A percentile compares a stretch with the other conserved stretches of the same genome.
These are phyloP conservation scores for Aspergillus sp. DNA, from an alignment of 2,329 filamentous ascomycete species.

Conservation along the genomic window DNA sequence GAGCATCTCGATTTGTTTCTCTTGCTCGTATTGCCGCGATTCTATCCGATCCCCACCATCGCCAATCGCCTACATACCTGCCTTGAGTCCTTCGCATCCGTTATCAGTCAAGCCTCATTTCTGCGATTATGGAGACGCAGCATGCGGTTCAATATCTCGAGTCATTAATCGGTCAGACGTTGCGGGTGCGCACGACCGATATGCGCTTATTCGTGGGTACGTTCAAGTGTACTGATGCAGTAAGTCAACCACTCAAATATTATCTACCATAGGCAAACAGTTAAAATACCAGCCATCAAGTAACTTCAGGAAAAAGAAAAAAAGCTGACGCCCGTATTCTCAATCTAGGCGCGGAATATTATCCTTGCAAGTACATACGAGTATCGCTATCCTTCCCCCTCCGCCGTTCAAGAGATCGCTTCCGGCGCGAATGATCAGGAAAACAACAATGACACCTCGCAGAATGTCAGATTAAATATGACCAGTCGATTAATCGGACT, in stretches of 20 bases:
- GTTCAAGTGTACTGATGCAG: conserved; percentile 91
- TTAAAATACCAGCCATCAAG: too few species aligned
- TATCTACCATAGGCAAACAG: too few species aligned
- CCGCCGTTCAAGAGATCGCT: conserved; percentile 37
- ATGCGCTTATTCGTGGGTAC: conserved; percentile 79
- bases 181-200: conserved; percentile 74
- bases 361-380: conserved; percentile 81
- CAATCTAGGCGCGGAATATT: conserved; percentile 68
- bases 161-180: conserved; percentile 65
- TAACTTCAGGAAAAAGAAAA: background rate
- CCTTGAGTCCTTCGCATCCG: background rate
- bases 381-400: conserved; percentile 65
- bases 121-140: background rate
- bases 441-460: conserved; percentile 5
- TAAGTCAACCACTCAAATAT: conserved; percentile 26
- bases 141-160: conserved; percentile 32
- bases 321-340: background rate
- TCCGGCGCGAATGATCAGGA: conserved; percentile 23
- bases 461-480: conserved; percentile 58
- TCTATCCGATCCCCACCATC: background rate
- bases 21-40: too few species aligned
- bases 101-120: background rate
- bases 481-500: conserved; percentile 79
- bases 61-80: background rate
- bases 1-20: too few species aligned